These are phyloP conservation scores for Vigna trinervia DNA, from an alignment of 306 rosid species.

Conservation along the genomic window DNA sequence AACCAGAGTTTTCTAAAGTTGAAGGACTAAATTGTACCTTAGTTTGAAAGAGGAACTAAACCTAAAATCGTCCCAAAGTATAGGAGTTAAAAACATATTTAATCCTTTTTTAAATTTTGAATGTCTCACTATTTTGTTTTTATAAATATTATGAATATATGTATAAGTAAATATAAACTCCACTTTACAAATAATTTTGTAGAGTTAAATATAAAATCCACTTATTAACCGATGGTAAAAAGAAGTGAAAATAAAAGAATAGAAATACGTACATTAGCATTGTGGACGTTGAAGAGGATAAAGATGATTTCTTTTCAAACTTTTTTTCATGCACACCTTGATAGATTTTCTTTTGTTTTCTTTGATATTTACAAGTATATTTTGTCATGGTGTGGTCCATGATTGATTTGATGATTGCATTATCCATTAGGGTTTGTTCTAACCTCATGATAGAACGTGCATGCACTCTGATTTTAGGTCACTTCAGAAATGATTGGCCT, in stretches of 20 bases:
- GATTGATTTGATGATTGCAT: constrained; percentile 25
- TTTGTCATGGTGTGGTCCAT: constrained; percentile 16
- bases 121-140: not conserved
- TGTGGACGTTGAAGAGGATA: not conserved
- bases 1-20: too few species aligned
- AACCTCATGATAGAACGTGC: constrained; percentile 7
- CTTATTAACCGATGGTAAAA: not conserved
- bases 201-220: too few species aligned
- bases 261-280: not conserved
- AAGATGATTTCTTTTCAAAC: constrained; percentile 6
- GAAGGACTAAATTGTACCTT: too few species aligned
- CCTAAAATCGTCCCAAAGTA: too few species aligned
- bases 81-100: too few species aligned
- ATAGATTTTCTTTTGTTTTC: not conserved
- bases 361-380: not conserved
- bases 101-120: not conserved
- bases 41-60: too few species aligned
- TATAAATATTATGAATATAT: too few species aligned
- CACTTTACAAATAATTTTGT: too few species aligned
- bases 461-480: constrained; percentile 37
- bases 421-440: constrained; percentile 1
- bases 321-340: not conserved
- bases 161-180: not conserved
- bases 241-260: not conserved
- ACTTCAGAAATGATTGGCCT: constrained; percentile 45